Percentiles rank a stretch among this genome's conserved stretches.
These are phyloP conservation scores for Madurella fahalii DNA, from an alignment of 2,329 filamentous ascomycete species.

Conservation along the genomic window DNA sequence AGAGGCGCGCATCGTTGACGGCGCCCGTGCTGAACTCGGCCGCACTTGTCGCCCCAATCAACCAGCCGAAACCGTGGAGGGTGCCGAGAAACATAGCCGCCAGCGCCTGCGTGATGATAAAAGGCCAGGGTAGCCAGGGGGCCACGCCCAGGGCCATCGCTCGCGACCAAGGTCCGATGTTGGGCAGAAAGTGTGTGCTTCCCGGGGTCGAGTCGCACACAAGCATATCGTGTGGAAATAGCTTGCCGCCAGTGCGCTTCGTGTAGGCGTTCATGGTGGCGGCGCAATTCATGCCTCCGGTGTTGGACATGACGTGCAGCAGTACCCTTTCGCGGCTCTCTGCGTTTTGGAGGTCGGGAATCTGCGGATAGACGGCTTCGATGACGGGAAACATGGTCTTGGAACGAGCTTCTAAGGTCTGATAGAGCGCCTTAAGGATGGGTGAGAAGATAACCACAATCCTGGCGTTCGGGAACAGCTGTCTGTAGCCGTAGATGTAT, in stretches of 20 bases:
- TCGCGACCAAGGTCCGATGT: slow-evolving; percentile 48
- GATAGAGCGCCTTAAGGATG: slow-evolving; percentile 45
- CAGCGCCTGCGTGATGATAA: slow-evolving; percentile 43
- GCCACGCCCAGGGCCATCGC: slow-evolving; percentile 51
- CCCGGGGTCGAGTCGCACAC: slow-evolving; percentile 53
- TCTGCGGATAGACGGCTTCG: slow-evolving; percentile 33
- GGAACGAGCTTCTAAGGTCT: slow-evolving; percentile 40
- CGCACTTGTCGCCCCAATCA: slow-evolving; percentile 38
- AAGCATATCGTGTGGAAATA: slow-evolving; percentile 46
- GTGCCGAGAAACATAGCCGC: slow-evolving; percentile 41
- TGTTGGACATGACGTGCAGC: slow-evolving; percentile 55
- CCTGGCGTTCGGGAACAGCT: slow-evolving; percentile 46
- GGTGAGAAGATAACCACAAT: slow-evolving; percentile 50
- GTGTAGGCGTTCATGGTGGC: slow-evolving; percentile 46
- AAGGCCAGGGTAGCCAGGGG: slow-evolving; percentile 46
- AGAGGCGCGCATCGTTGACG: slow-evolving; percentile 35
- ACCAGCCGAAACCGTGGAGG: slow-evolving; percentile 33
- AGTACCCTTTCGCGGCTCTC: slow-evolving; percentile 35
- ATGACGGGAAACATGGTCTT: slow-evolving; percentile 44
- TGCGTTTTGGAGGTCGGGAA: slow-evolving; percentile 18
- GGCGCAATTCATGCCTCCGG: slow-evolving; percentile 51
- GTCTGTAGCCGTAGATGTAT: slow-evolving; percentile 49
- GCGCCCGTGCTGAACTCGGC: slow-evolving; percentile 37
- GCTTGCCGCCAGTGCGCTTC: slow-evolving; percentile 31
- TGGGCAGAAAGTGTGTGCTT: slow-evolving; percentile 38